phyloP scores from a whole-genome alignment of 129 eudicot genomes.

The Centrapalus pauciflorus region DNA sequence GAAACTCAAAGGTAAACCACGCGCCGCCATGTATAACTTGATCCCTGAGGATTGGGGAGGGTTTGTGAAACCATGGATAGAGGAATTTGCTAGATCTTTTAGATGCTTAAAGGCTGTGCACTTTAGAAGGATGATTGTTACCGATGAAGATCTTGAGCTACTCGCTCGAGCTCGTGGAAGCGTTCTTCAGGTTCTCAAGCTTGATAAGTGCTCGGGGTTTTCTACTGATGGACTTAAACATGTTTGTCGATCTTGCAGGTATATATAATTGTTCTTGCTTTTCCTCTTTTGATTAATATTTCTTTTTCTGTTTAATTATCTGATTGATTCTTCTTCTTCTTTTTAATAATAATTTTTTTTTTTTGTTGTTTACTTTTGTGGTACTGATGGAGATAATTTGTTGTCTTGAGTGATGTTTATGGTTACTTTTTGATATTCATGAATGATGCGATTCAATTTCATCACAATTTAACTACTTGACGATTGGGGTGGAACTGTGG shows the following conservation, averaged over 20 bases:
- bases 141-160: constrained; percentile 49
- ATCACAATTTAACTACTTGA: too few species aligned
- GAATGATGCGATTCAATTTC: too few species aligned
- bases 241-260: constrained; percentile 55
- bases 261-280: not conserved
- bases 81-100: constrained; percentile 44
- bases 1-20: constrained; percentile 80
- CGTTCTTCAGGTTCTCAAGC: constrained; percentile 45
- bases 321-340: not conserved
- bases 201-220: constrained; percentile 74
- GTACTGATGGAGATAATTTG: not conserved
- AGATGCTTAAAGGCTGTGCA: constrained; percentile 45
- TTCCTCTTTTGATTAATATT: not conserved
- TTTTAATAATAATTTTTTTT: not conserved
- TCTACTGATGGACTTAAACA: constrained; percentile 59
- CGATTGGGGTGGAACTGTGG: too few species aligned
- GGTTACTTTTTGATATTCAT: too few species aligned
- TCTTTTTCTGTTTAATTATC: not conserved
- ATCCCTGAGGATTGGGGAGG: constrained; percentile 94
- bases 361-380: not conserved
- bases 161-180: constrained; percentile 41
- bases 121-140: constrained; percentile 71
- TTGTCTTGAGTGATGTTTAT: too few species aligned
- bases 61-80: constrained; percentile 60
- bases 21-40: constrained; percentile 84